These are phyloP conservation scores for Colletotrichum sp. DNA, from an alignment of 2,329 filamentous ascomycete species.

Conservation along the genomic window DNA sequence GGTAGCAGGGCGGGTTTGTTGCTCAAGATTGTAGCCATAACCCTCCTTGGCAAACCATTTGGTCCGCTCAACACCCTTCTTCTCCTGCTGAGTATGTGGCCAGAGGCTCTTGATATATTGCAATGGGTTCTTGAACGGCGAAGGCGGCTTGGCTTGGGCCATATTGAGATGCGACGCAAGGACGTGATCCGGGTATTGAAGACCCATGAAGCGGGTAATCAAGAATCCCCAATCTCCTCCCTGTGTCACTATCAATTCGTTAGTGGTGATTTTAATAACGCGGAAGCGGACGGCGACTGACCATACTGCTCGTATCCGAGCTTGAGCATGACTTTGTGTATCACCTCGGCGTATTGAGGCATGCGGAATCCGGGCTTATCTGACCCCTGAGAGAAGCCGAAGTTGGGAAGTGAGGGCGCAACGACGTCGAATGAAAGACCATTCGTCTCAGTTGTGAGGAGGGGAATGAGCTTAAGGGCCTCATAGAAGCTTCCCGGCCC, in stretches of 20 bases:
- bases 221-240: constrained; percentile 75
- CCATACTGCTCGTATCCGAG: constrained; percentile 69
- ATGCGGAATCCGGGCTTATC: constrained; percentile 33
- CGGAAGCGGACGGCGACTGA: constrained; percentile 23
- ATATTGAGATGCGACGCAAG: constrained; percentile 67
- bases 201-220: constrained; percentile 66
- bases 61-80: constrained; percentile 53
- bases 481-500: constrained; percentile 74
- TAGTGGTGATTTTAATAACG: accelerated
- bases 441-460: constrained; percentile 38
- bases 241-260: constrained; percentile 48
- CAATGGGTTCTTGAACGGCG: constrained; percentile 54
- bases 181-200: constrained; percentile 60
- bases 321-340: constrained; percentile 71
- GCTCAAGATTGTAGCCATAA: constrained; percentile 61
- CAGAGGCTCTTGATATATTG: constrained; percentile 61
- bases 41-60: constrained; percentile 64
- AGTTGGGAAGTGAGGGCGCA: constrained; percentile 61
- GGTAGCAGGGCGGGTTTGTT: constrained; percentile 74
- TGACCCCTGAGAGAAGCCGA: constrained; percentile 50
- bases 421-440: constrained; percentile 59
- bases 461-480: constrained; percentile 63
- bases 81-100: constrained; percentile 57
- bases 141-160: constrained; percentile 50
- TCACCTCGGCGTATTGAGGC: constrained; percentile 51